phyloP scores from a whole-genome alignment of 352 stramenopile species.

The Pseudoperonospora humuli region DNA sequence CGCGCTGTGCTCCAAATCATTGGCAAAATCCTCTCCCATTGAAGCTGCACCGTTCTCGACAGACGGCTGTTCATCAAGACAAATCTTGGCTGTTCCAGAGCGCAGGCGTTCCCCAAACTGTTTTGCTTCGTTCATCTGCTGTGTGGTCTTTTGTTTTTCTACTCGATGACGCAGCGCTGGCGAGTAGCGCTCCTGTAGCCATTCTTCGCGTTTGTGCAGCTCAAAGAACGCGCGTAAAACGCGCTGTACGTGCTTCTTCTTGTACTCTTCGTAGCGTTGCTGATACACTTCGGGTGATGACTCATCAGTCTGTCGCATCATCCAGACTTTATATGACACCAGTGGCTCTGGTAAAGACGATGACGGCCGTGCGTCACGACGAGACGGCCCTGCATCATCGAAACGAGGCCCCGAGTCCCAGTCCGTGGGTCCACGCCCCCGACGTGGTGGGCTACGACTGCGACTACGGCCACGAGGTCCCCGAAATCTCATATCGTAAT shows the following conservation, averaged over 20 bases:
- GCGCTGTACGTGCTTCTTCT: slow-evolving; percentile 79
- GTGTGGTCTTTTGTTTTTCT: slow-evolving; percentile 52
- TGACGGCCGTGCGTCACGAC: slow-evolving; percentile 23
- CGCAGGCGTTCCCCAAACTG: slow-evolving; percentile 61
- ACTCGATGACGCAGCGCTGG: slow-evolving; percentile 62
- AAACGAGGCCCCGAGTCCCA: slow-evolving; percentile 21
- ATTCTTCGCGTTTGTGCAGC: slow-evolving; percentile 77
- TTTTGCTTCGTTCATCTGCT: slow-evolving; percentile 70
- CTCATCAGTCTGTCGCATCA: slow-evolving; percentile 84
- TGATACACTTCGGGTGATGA: slow-evolving; percentile 73
- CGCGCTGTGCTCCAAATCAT: slow-evolving; percentile 71
- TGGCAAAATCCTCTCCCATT: slow-evolving; percentile 44
- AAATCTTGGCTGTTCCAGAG: slow-evolving; percentile 43
- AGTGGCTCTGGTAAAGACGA: slow-evolving; percentile 55
- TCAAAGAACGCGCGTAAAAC: slow-evolving; percentile 81
- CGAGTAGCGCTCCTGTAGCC: slow-evolving; percentile 82
- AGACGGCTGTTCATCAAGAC: slow-evolving; percentile 46
- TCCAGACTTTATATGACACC: slow-evolving; percentile 83
- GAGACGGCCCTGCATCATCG: slow-evolving; percentile 10
- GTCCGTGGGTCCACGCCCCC: slow-evolving; percentile 6
- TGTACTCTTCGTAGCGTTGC: slow-evolving; percentile 85
- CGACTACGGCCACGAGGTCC: slow-evolving; percentile 22
- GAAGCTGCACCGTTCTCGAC: slow-evolving; percentile 19
- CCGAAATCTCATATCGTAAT: slow-evolving; percentile 26
- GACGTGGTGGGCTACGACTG: slow-evolving; percentile 24